Conservation (phyloP, 805 yeast genomes). For the Ogataea parapolymorpha region DNA sequence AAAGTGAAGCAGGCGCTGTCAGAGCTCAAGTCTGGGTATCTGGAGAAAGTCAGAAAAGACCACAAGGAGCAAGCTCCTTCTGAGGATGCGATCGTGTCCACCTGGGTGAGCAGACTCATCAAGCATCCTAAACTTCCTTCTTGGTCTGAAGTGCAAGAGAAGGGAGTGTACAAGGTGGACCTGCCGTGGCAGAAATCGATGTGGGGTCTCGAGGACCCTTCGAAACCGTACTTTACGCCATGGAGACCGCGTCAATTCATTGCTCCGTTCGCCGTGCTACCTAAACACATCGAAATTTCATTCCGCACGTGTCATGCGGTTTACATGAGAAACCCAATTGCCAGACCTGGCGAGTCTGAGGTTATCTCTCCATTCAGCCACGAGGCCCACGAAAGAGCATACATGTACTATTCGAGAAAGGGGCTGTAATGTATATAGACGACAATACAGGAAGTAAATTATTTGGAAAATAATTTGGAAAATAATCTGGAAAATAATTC, state of each 20-base stretch:
- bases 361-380: slow-evolving; percentile 86
- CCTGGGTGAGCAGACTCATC: slow-evolving; percentile 48
- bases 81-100: slow-evolving; percentile 27
- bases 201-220: slow-evolving; percentile 75
- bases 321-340: slow-evolving; percentile 95
- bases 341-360: slow-evolving; percentile 95
- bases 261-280: slow-evolving; percentile 88
- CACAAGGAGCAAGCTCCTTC: slow-evolving; percentile 24
- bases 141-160: slow-evolving; percentile 32
- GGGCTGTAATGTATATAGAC: slow-evolving; percentile 37
- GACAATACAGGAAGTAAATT: slow-evolving; percentile 13
- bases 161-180: slow-evolving; percentile 38
- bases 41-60: slow-evolving; percentile 32
- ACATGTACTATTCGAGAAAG: slow-evolving; percentile 85
- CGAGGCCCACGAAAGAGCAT: slow-evolving; percentile 86
- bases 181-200: slow-evolving; percentile 82
- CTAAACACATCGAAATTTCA: slow-evolving; percentile 87
- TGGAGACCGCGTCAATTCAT: slow-evolving; percentile 94
- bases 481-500: slow-evolving; percentile 1
- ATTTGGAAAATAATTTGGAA: neutral
- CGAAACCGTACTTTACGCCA: slow-evolving; percentile 88
- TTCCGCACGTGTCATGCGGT: slow-evolving; percentile 93
- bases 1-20: slow-evolving; percentile 33
- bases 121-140: slow-evolving; percentile 40
- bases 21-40: slow-evolving; percentile 32